These are phyloP conservation scores for Yamadazyma pseudoaaseri DNA, from an alignment of 1,139 yeast species.

Conservation along the genomic window DNA sequence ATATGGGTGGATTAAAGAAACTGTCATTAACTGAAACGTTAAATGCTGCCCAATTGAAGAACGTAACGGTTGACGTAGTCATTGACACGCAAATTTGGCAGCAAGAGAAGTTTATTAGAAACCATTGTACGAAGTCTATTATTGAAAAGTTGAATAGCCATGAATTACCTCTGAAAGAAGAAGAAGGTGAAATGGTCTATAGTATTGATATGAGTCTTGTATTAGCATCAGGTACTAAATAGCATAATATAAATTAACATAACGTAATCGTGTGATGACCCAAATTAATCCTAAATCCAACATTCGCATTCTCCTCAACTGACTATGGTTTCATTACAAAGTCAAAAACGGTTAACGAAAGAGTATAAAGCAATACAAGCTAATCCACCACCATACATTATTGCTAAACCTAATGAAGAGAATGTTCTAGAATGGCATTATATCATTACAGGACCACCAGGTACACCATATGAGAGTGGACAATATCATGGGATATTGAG, in stretches of 20 bases:
- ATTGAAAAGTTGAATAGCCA: slow-evolving; percentile 18
- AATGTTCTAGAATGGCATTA: slow-evolving; percentile 80
- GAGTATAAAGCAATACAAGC: slow-evolving; percentile 75
- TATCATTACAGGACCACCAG: slow-evolving; percentile 81
- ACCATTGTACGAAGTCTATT: slow-evolving; percentile 21
- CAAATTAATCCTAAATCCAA: no score
- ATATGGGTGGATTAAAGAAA: slow-evolving; percentile 35
- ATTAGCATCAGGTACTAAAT: slow-evolving; percentile 23
- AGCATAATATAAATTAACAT: background rate
- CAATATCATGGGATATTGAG: slow-evolving; percentile 89
- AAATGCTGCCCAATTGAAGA: slow-evolving; percentile 20
- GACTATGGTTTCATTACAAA: slow-evolving; percentile 10
- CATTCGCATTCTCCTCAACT: no score
- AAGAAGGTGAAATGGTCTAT: slow-evolving; percentile 15
- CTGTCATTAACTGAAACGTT: slow-evolving; percentile 23
- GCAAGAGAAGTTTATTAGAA: slow-evolving; percentile 20
- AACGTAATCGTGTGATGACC: background rate
- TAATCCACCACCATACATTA: slow-evolving; percentile 77
- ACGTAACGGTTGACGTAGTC: slow-evolving; percentile 24
- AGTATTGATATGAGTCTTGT: slow-evolving; percentile 22
- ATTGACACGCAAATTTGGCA: slow-evolving; percentile 26
- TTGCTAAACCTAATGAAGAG: slow-evolving; percentile 78
- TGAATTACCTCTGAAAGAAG: slow-evolving; percentile 12
- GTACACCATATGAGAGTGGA: slow-evolving; percentile 81
- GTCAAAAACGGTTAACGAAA: slow-evolving; percentile 56